These are phyloP conservation scores for Brasenia schreberi DNA, from an alignment of 164 flowering plant species.

Conservation along the genomic window DNA sequence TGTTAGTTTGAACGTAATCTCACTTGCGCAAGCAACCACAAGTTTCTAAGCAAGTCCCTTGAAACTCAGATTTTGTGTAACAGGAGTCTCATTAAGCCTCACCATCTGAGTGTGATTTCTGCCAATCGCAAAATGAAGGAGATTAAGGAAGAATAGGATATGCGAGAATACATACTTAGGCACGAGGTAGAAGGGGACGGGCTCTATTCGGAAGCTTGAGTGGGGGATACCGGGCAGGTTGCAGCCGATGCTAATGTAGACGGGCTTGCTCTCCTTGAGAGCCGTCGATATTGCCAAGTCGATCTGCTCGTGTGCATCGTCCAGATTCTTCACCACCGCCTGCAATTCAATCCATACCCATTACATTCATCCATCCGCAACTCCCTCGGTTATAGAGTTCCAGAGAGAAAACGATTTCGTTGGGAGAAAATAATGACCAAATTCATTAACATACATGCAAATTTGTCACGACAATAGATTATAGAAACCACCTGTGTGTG, in stretches of 20 bases:
- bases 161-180: constrained; percentile 28
- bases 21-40: too few relatives aligned
- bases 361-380: neutral
- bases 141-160: neutral
- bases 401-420: neutral
- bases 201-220: constrained; percentile 63
- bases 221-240: constrained; percentile 70
- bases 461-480: too few relatives aligned
- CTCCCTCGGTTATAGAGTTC: neutral
- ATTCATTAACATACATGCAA: too few relatives aligned
- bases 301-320: constrained; percentile 73
- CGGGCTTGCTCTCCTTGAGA: constrained; percentile 89
- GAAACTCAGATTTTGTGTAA: too few relatives aligned
- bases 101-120: too few relatives aligned
- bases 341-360: constrained; percentile 5
- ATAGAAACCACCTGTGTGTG: too few relatives aligned
- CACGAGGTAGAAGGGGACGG: constrained; percentile 51
- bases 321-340: constrained; percentile 83
- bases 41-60: too few relatives aligned
- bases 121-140: neutral
- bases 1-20: too few relatives aligned
- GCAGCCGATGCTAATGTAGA: constrained; percentile 71
- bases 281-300: constrained; percentile 82
- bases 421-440: too few relatives aligned
- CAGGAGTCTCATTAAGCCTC: too few relatives aligned